Percentiles rank a stretch among this genome's conserved stretches.
Conservation (phyloP, 805 yeast genomes). For the Hanseniaspora vineae region DNA sequence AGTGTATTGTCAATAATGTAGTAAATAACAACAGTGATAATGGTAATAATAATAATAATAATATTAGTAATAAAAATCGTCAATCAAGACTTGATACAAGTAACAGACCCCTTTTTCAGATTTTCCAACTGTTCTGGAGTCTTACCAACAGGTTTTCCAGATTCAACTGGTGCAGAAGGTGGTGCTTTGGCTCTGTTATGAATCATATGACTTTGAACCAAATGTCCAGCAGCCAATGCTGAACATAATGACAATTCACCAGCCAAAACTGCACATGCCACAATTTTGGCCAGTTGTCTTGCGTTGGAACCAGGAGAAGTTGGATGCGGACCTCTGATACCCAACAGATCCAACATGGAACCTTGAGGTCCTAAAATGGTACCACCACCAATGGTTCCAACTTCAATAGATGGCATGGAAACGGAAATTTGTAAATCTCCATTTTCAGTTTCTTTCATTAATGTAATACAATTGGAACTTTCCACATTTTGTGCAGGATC, state of each 20-base stretch:
- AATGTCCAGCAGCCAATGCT: conserved; percentile 96
- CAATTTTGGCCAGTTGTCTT: conserved; percentile 79
- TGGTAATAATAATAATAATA: not conserved
- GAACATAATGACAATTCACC: conserved; percentile 91
- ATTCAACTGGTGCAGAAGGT: conserved; percentile 10
- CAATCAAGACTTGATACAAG: conserved; percentile 49
- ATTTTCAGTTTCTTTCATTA: conserved; percentile 61
- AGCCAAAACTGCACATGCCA: conserved; percentile 90
- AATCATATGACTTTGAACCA: conserved; percentile 94
- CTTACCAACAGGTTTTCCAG: not conserved
- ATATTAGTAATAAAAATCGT: not conserved
- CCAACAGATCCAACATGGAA: conserved; percentile 86
- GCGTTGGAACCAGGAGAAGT: conserved; percentile 91
- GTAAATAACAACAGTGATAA: not conserved
- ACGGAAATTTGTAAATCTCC: conserved; percentile 87
- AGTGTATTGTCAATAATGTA: no score
- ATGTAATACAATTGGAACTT: conserved; percentile 91
- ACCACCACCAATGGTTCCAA: conserved; percentile 99
- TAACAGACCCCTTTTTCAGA: conserved; percentile 59
- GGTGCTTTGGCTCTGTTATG: conserved; percentile 61
- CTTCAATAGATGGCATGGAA: conserved; percentile 99
- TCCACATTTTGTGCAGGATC: conserved; percentile 99
- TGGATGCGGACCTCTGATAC: conserved; percentile 93
- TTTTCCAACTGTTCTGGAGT: conserved; percentile 30
- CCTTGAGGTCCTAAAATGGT: conserved; percentile 95